These are phyloP conservation scores for Xylaria multiplex DNA, from an alignment of 2,329 filamentous ascomycete species.

Conservation along the genomic window DNA sequence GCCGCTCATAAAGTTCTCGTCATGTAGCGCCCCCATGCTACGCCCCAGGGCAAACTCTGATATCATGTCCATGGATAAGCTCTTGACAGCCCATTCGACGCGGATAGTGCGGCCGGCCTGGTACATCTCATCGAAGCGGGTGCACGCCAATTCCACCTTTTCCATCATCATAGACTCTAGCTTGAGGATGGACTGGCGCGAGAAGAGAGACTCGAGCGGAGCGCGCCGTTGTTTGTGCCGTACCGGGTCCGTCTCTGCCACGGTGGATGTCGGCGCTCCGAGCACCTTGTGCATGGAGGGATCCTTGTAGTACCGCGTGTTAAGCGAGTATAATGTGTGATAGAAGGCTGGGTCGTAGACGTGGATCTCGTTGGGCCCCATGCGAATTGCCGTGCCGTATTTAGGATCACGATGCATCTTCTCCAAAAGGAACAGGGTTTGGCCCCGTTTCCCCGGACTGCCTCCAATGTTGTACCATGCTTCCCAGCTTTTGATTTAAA, in stretches of 20 bases:
- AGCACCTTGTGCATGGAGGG: conserved; percentile 7
- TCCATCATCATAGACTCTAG: conserved; percentile 10
- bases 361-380: conserved; percentile 11
- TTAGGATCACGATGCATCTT: conserved; percentile 9
- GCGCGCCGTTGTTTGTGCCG: conserved; percentile 5
- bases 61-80: conserved; percentile 7
- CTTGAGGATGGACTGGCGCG: background rate
- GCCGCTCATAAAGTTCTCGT: conserved; percentile 5
- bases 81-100: conserved; percentile 11
- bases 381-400: conserved; percentile 2
- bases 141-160: conserved; percentile 5
- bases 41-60: conserved; percentile 7
- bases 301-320: conserved; percentile 9
- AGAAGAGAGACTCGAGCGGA: conserved; percentile 10
- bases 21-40: conserved; percentile 5
- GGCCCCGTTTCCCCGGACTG: conserved; percentile 5
- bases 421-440: conserved; percentile 5
- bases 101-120: conserved; percentile 3
- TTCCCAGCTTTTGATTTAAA: conserved; percentile 9
- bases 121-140: conserved; percentile 8
- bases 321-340: conserved; percentile 6
- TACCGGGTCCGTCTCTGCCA: conserved; percentile 8
- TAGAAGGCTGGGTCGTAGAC: conserved; percentile 6
- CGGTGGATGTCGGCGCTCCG: conserved; percentile 4
- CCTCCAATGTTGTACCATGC: conserved; percentile 11